phyloP scores from a whole-genome alignment of 257 asterid species.

The Knoxia roxburghii region DNA sequence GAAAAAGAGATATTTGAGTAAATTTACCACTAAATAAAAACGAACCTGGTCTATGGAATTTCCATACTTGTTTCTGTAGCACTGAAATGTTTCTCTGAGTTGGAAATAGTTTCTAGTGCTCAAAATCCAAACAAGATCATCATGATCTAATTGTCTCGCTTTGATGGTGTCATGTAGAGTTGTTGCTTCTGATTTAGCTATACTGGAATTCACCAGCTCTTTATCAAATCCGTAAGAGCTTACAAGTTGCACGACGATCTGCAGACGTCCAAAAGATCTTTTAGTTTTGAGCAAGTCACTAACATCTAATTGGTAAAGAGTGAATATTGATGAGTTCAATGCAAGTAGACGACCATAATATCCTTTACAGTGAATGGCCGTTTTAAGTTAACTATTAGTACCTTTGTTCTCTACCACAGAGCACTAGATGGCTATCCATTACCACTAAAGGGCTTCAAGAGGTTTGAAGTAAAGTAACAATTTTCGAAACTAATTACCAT shows the following conservation, averaged over 20 bases:
- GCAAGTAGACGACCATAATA: not conserved
- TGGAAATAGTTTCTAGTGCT: slow-evolving; percentile 55
- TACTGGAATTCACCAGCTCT: slow-evolving; percentile 38
- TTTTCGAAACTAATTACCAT: too few relatives aligned
- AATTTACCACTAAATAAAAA: slow-evolving; percentile 1
- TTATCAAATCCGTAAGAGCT: slow-evolving; percentile 64
- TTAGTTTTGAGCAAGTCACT: not conserved
- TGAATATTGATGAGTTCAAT: not conserved
- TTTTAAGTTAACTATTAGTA: not conserved
- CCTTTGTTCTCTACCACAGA: not conserved
- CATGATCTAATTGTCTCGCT: slow-evolving; percentile 37
- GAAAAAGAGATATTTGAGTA: not conserved
- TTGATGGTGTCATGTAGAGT: slow-evolving; percentile 38
- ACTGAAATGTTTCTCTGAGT: slow-evolving; percentile 58
- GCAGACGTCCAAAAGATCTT: slow-evolving; percentile 8
- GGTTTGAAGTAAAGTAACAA: too few relatives aligned
- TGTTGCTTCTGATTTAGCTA: slow-evolving; percentile 52
- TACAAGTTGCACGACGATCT: slow-evolving; percentile 58
- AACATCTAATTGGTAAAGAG: not conserved
- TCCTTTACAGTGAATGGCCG: not conserved
- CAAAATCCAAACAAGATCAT: slow-evolving; percentile 44
- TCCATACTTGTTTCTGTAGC: slow-evolving; percentile 46
- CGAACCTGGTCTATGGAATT: slow-evolving; percentile 50
- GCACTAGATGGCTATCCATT: not conserved
- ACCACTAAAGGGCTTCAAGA: too few relatives aligned